Evolutionary conservation across 768 basidiomycete species (phyloP).

Genomic region (Krasilnikovozyma curviuscula): DNA sequence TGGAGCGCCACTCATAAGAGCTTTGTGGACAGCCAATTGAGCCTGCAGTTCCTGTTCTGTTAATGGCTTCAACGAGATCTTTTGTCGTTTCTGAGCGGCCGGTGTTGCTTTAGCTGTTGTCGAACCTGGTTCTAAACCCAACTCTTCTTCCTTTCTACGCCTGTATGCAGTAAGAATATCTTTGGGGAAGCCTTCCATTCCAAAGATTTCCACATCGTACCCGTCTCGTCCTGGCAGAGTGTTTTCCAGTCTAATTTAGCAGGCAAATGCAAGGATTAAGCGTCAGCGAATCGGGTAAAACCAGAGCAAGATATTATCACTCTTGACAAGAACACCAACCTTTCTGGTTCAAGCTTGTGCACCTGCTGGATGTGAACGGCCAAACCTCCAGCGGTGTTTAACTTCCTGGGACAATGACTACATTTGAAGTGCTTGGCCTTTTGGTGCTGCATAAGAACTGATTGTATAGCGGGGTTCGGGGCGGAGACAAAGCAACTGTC

Average conservation of each 20-base stretch:
- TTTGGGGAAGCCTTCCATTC: constrained; percentile 94
- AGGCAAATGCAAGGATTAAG: constrained; percentile 23
- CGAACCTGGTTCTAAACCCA: constrained; percentile 61
- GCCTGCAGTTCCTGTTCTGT: constrained; percentile 66
- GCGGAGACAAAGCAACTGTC: not conserved
- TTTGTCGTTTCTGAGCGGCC: constrained; percentile 38
- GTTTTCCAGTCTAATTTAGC: constrained; percentile 70
- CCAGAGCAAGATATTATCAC: not conserved
- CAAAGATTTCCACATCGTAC: constrained; percentile 96
- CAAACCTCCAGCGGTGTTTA: constrained; percentile 82
- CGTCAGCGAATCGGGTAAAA: not conserved
- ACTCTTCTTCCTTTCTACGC: constrained; percentile 81
- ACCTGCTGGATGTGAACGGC: constrained; percentile 98
- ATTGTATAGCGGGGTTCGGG: no score
- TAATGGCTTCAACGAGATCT: constrained; percentile 46
- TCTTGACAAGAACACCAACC: constrained; percentile 31
- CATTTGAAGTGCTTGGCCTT: constrained; percentile 99
- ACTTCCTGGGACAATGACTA: constrained; percentile 75
- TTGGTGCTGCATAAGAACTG: constrained; percentile 96
- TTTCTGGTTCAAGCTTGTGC: constrained; percentile 94
- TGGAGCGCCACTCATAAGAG: constrained; percentile 52
- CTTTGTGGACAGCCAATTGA: constrained; percentile 74
- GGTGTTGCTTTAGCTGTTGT: constrained; percentile 34
- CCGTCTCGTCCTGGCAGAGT: constrained; percentile 90
- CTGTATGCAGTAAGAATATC: constrained; percentile 92